These are phyloP conservation scores for Aurinia saxatilis DNA, from an alignment of 345 rosid genomes.

Conservation along the genomic window DNA sequence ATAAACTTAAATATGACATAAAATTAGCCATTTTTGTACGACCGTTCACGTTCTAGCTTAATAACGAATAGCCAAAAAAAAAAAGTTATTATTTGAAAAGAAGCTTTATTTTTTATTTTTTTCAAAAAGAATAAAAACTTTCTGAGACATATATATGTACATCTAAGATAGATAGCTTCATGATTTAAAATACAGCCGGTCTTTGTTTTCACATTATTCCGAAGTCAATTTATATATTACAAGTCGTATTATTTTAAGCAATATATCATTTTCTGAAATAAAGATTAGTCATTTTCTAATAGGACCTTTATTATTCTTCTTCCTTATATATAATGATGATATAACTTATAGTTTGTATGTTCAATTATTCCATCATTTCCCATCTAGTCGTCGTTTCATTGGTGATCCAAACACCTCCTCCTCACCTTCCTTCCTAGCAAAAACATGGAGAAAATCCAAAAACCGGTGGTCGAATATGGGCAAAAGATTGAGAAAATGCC, in stretches of 20 bases:
- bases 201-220: not conserved
- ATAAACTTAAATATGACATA: no score
- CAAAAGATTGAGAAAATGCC: constrained; percentile 11
- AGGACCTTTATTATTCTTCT: not conserved
- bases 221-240: not conserved
- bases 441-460: not conserved
- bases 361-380: not conserved
- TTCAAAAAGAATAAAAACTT: no score
- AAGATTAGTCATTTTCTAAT: not conserved
- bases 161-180: not conserved
- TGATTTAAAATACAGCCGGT: not conserved
- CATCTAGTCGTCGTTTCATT: constrained; percentile 8
- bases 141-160: no score
- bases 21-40: no score
- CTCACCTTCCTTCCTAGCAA: not conserved
- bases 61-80: no score
- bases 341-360: not conserved
- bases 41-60: no score
- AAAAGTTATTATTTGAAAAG: no score
- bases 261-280: not conserved
- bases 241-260: not conserved
- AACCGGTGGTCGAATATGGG: not conserved
- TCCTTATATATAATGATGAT: not conserved
- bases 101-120: no score
- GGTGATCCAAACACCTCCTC: not conserved